Base-by-base conservation (phyloP, 345 rosid genomes). In the Bretschneidera sinensis region DNA sequence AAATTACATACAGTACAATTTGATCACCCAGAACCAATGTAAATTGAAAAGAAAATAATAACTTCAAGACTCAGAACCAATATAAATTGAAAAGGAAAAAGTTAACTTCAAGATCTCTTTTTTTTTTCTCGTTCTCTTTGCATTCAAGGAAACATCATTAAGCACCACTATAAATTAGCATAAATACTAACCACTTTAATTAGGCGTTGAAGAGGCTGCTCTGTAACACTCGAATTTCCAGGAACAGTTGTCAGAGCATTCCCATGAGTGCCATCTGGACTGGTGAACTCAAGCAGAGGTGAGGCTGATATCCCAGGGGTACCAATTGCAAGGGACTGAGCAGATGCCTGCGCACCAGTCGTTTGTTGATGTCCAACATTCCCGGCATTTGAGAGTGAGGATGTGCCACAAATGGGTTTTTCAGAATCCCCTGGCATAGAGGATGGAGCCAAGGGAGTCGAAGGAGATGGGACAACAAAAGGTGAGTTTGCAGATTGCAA, bases 231-330 rank as follows among this genome's bases (percentile, higher is more conserved):
- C 9, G 91, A 70, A 78, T 81, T 90, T 68, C 81, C 76, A 60
- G 86, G 70, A 71, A 73, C 75, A 73, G 66, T 71, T 34, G 77
- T 59, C 70, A 80, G 67, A 50, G 86, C 69, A 80, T 70, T 75
- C 43, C 78, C 81, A 80, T 69, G 84, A 64, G 77, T 76, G 49
- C 81, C 84, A 56, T 87, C 98, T 33, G 90, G 83, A 74, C 75
- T 79, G 64, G 82, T 78, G 57, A 80, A 83, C 80, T 94, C 99
- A 54, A 90, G 92, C 75, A 94, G 74, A 55, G 97, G 99, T 23
- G 99, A 94, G 58, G 96, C 91, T 25, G 97, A 90, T 69, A 88
- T 90, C 73, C 97, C 96, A 55, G 96, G 95, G 64, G 97, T 94
- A 67, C 95, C 96, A 60, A 90, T 94, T 59, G 99, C 97, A 69